Percentiles rank a stretch among this genome's conserved stretches.
phyloP scores from a whole-genome alignment of 163 green algal species.

The Chlamydomonas reinhardtii region DNA sequence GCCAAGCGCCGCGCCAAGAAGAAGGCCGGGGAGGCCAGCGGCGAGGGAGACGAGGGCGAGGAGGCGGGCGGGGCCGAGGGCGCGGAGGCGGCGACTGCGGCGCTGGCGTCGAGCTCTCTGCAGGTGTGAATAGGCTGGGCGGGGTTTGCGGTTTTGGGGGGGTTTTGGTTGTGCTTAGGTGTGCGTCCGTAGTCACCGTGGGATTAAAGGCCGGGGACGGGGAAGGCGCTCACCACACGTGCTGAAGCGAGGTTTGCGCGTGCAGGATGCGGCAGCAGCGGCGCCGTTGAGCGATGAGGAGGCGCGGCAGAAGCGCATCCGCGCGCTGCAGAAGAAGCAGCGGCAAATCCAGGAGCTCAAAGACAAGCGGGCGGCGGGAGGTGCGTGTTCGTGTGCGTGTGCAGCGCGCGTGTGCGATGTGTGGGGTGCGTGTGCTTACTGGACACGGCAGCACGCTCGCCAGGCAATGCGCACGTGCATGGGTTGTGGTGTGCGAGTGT shows the following conservation, averaged over 20 bases:
- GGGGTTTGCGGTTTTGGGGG: no score
- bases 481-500: no score
- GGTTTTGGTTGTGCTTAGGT: no score
- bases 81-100: conserved; percentile 7
- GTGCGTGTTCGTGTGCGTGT: conserved; percentile 5
- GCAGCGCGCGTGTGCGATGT: background rate
- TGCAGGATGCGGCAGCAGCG: conserved; percentile 5
- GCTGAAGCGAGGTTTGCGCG: no score
- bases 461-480: no score
- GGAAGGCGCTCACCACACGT: no score
- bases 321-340: conserved; percentile 83
- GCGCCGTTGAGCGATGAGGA: conserved; percentile 46
- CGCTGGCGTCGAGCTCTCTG: background rate
- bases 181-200: no score
- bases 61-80: background rate
- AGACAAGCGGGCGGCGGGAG: conserved; percentile 62
- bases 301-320: conserved; percentile 63
- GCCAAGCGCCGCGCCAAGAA: conserved; percentile 83
- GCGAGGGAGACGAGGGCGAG: conserved; percentile 30
- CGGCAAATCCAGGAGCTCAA: conserved; percentile 78
- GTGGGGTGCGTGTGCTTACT: no score
- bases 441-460: no score
- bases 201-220: no score
- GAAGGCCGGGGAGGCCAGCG: conserved; percentile 41
- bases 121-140: conserved; percentile 8